Conservation (phyloP, 2,329 filamentous ascomycete species). For the Penicillium sp. region DNA sequence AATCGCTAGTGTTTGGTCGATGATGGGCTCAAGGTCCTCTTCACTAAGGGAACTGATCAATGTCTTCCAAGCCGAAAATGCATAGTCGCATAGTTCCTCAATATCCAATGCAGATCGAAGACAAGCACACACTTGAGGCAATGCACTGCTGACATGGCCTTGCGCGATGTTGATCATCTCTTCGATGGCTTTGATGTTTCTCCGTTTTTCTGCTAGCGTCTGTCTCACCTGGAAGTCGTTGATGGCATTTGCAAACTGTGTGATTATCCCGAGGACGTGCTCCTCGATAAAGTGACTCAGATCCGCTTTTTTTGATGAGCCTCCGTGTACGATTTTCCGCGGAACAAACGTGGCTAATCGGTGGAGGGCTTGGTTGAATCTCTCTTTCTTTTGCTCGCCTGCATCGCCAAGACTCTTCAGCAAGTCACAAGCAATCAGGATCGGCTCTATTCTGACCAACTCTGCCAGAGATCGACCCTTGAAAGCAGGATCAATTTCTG, state of each 20-base stretch:
- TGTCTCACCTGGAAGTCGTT: slow-evolving; percentile 66
- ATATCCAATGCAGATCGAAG: slow-evolving; percentile 79
- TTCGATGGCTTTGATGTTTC: slow-evolving; percentile 79
- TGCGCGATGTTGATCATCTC: slow-evolving; percentile 82
- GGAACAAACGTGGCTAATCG: slow-evolving; percentile 55
- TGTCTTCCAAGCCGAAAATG: slow-evolving; percentile 80
- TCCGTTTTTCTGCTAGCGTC: slow-evolving; percentile 67
- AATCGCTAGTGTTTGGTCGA: slow-evolving; percentile 88
- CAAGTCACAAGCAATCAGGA: slow-evolving; percentile 75
- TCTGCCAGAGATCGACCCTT: slow-evolving; percentile 65
- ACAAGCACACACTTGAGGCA: slow-evolving; percentile 86
- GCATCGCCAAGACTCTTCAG: slow-evolving; percentile 77
- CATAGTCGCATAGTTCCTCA: slow-evolving; percentile 71
- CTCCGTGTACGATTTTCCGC: slow-evolving; percentile 48
- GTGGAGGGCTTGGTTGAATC: slow-evolving; percentile 55
- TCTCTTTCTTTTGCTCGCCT: slow-evolving; percentile 51
- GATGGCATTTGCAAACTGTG: slow-evolving; percentile 74
- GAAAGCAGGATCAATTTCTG: slow-evolving; percentile 70
- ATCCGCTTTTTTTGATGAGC: slow-evolving; percentile 53
- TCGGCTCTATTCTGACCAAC: slow-evolving; percentile 73
- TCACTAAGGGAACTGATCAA: slow-evolving; percentile 74
- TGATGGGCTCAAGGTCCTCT: slow-evolving; percentile 74
- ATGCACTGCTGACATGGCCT: slow-evolving; percentile 70
- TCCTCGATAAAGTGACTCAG: slow-evolving; percentile 74
- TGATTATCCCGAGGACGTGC: slow-evolving; percentile 84